A percentile compares a stretch with the other conserved stretches of the same genome.
phyloP scores from a whole-genome alignment of 257 asterid genomes.

The Solanum lycopersicoides region DNA sequence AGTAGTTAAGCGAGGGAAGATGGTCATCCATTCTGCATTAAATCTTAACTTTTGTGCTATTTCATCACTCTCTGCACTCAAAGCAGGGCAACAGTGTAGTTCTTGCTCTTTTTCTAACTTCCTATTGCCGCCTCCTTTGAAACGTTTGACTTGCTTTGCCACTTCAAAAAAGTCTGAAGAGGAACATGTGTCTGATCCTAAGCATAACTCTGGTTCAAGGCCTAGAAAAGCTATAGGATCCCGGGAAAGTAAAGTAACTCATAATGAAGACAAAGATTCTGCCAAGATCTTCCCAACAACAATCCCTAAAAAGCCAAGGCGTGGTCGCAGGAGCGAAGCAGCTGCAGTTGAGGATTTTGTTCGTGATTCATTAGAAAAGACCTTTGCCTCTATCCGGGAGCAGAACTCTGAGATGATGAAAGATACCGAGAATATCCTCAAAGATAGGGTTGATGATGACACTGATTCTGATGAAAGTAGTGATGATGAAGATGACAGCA shows the following conservation, averaged over 20 bases:
- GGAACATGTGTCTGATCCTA: slow-evolving; percentile 13
- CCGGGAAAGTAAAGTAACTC: slow-evolving; percentile 11
- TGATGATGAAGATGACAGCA: slow-evolving; percentile 27
- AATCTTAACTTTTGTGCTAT: slow-evolving; percentile 8
- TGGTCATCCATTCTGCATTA: slow-evolving; percentile 22
- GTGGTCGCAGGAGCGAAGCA: slow-evolving; percentile 84
- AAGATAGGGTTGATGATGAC: slow-evolving; percentile 33
- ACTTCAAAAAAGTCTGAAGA: slow-evolving; percentile 21
- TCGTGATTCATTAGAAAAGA: slow-evolving; percentile 45
- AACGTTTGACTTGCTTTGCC: slow-evolving; percentile 26
- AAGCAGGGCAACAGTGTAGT: background rate
- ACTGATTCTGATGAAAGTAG: slow-evolving; percentile 15
- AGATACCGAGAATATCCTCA: slow-evolving; percentile 49
- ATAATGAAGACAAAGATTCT: slow-evolving; percentile 18
- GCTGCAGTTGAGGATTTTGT: slow-evolving; percentile 90
- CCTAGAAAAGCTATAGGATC: slow-evolving; percentile 14
- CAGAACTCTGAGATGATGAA: slow-evolving; percentile 56
- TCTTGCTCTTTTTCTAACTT: slow-evolving; percentile 12
- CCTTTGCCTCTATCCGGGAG: slow-evolving; percentile 57
- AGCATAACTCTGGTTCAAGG: slow-evolving; percentile 11
- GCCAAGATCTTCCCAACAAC: slow-evolving; percentile 31
- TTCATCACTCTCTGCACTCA: slow-evolving; percentile 12
- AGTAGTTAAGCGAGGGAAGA: background rate
- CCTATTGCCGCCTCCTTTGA: slow-evolving; percentile 1
- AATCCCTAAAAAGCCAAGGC: slow-evolving; percentile 67